phyloP scores from a whole-genome alignment of 164 flowering plant genomes.

The Stephania yunnanensis region DNA sequence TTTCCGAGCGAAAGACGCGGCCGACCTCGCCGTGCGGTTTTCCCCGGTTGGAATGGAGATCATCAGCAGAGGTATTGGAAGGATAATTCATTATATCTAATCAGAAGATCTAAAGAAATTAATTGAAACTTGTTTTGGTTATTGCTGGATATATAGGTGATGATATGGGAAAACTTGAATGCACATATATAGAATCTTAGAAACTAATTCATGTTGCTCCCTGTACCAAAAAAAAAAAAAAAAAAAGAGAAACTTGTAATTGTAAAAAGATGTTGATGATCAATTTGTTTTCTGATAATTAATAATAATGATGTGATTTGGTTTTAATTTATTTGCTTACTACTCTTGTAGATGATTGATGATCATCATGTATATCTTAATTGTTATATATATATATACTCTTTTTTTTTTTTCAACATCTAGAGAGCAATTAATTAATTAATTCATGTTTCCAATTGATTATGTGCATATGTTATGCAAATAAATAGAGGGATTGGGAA shows the following conservation, averaged over 20 bases:
- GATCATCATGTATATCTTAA: too few species aligned
- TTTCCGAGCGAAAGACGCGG: conserved; percentile 52
- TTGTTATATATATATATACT: too few species aligned
- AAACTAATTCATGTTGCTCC: background rate
- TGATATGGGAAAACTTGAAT: background rate
- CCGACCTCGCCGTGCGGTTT: conserved; percentile 52
- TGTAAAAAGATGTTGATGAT: background rate
- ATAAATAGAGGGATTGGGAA: too few species aligned
- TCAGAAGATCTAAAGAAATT: background rate
- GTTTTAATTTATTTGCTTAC: too few species aligned
- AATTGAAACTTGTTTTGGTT: background rate
- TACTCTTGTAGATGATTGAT: too few species aligned
- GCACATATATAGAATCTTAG: background rate
- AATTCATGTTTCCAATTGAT: too few species aligned
- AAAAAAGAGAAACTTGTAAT: background rate
- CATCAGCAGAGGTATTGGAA: conserved; percentile 19
- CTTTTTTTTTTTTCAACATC: too few species aligned
- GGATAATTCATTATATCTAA: background rate
- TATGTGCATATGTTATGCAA: too few species aligned
- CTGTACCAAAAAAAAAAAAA: background rate
- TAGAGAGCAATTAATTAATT: too few species aligned
- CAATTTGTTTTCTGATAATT: background rate
- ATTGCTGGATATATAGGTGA: too few species aligned
- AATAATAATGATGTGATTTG: background rate
- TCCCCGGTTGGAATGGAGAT: conserved; percentile 47